These are phyloP conservation scores for Eucalyptus victrix DNA, from an alignment of 345 rosid species.

Conservation along the genomic window DNA sequence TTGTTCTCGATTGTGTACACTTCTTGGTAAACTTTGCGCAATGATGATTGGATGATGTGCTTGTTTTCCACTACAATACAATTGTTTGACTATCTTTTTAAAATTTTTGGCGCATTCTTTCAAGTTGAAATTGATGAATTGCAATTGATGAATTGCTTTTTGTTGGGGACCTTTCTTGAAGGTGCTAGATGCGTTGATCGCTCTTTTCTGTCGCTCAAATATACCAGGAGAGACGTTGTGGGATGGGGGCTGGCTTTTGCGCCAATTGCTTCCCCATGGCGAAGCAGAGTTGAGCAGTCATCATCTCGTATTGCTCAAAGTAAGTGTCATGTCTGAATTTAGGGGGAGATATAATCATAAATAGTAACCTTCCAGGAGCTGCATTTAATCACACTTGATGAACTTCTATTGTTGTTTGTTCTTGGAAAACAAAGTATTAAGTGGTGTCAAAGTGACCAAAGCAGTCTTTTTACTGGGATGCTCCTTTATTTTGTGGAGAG, in stretches of 20 bases:
- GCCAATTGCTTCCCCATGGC: constrained; percentile 85
- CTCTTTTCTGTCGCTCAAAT: constrained; percentile 77
- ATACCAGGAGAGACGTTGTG: constrained; percentile 87
- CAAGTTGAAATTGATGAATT: background rate
- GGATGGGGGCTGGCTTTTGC: constrained; percentile 99
- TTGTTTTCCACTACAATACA: background rate
- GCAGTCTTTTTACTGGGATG: background rate
- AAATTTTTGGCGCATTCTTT: background rate
- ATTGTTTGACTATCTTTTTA: background rate
- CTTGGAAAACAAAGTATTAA: background rate
- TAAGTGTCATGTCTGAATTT: constrained; percentile 1
- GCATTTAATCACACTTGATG: background rate
- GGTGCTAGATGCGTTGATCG: constrained; percentile 89
- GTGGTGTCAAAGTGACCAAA: background rate
- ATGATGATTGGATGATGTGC: background rate
- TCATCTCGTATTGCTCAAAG: constrained; percentile 69
- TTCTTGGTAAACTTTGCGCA: background rate
- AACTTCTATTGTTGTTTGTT: background rate
- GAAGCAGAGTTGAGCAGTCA: constrained; percentile 72
- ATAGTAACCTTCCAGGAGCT: background rate
- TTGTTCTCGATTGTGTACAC: background rate
- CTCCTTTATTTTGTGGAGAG: background rate
- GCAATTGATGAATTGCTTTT: background rate
- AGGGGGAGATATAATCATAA: background rate
- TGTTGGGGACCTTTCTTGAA: constrained; percentile 4